A percentile compares a stretch with the other conserved stretches of the same genome.
Conservation (phyloP, 2,329 filamentous ascomycete genomes). For the Arthroderma uncinatum region DNA sequence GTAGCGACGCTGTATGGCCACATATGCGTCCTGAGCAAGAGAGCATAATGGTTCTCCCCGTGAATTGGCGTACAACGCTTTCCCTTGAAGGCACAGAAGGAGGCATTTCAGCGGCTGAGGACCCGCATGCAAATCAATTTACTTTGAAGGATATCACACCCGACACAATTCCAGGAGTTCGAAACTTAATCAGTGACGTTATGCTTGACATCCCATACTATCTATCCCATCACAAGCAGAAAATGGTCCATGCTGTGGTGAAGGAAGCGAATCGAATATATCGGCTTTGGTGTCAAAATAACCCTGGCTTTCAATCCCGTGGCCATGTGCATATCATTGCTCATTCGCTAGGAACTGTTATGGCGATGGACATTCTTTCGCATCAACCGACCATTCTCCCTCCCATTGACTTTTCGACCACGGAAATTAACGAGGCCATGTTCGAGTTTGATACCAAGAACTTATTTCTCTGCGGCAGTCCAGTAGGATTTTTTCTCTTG, state of each 20-base stretch:
- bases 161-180: constrained; percentile 78
- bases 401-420: constrained; percentile 30
- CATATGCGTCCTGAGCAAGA: constrained; percentile 67
- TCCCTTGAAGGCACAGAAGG: constrained; percentile 72
- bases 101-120: constrained; percentile 41
- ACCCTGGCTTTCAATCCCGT: constrained; percentile 67
- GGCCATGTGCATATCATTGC: constrained; percentile 87
- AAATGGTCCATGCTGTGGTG: constrained; percentile 84
- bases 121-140: constrained; percentile 51
- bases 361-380: constrained; percentile 85
- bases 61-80: constrained; percentile 87
- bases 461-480: constrained; percentile 80
- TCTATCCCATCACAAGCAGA: constrained; percentile 87
- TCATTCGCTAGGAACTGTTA: constrained; percentile 86
- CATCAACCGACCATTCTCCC: constrained; percentile 69
- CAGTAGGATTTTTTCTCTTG: constrained; percentile 82
- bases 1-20: constrained; percentile 59
- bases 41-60: constrained; percentile 83
- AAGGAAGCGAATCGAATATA: constrained; percentile 93
- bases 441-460: constrained; percentile 92
- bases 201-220: constrained; percentile 99
- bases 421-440: constrained; percentile 40
- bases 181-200: constrained; percentile 87
- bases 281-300: constrained; percentile 85
- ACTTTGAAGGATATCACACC: constrained; percentile 83